These are phyloP conservation scores for Avena insularis DNA, from an alignment of 176 grass and related monocot species.

Conservation along the genomic window DNA sequence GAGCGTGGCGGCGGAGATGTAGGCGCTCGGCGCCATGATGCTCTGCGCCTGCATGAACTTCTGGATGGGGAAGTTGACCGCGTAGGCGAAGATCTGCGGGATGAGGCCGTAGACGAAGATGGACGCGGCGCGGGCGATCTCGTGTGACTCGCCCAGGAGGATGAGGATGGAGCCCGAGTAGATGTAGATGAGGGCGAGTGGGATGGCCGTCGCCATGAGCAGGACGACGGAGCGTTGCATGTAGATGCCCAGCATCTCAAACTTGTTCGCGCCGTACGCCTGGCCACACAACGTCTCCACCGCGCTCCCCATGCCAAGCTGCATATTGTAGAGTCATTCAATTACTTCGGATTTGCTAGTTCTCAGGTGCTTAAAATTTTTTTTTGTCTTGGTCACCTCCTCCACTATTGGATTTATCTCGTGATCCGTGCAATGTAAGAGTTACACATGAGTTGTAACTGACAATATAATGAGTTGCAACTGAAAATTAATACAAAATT, in stretches of 20 bases:
- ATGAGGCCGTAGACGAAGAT: slow-evolving; percentile 78
- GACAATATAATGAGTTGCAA: no score
- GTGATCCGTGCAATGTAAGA: no score
- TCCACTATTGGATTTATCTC: no score
- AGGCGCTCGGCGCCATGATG: slow-evolving; percentile 82
- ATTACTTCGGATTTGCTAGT: no score
- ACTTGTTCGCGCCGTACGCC: slow-evolving; percentile 62
- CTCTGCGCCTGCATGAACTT: slow-evolving; percentile 88
- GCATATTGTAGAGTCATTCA: neutral
- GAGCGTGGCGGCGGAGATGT: slow-evolving; percentile 53
- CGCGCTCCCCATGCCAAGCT: slow-evolving; percentile 83
- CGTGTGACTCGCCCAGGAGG: slow-evolving; percentile 61
- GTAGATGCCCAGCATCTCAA: slow-evolving; percentile 76
- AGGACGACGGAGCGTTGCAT: slow-evolving; percentile 67
- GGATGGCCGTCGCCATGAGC: slow-evolving; percentile 51
- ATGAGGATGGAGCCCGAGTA: slow-evolving; percentile 59
- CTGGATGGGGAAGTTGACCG: slow-evolving; percentile 77
- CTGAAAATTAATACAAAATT: no score
- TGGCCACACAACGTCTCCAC: slow-evolving; percentile 86
- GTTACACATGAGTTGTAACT: no score
- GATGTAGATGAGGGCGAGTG: slow-evolving; percentile 49
- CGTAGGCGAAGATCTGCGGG: slow-evolving; percentile 88
- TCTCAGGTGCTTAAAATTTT: no score
- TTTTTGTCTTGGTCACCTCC: no score
- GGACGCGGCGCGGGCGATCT: slow-evolving; percentile 63